phyloP scores from a whole-genome alignment of 1,139 yeast genomes.

The Hyphopichia pseudoburtonii region DNA sequence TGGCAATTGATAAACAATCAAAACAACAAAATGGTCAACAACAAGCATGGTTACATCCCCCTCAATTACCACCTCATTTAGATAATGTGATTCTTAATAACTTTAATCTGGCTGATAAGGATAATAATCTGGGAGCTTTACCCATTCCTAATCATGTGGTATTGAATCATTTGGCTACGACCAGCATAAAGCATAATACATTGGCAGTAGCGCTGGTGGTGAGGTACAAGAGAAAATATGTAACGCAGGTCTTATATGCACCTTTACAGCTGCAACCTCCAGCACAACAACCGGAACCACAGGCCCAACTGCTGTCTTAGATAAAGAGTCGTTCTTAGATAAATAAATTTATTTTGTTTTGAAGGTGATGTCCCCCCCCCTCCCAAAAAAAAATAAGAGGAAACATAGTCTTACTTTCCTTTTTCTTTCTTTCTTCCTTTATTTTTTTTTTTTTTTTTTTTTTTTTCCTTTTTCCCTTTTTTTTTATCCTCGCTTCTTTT shows the following conservation, averaged over 20 bases:
- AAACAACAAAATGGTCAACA: slow-evolving; percentile 60
- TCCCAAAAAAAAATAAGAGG: too few species aligned
- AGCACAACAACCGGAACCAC: too few species aligned
- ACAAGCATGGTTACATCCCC: slow-evolving; percentile 67
- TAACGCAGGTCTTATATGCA: slow-evolving; percentile 50
- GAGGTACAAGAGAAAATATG: slow-evolving; percentile 48
- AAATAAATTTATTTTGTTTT: too few species aligned
- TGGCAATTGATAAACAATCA: slow-evolving; percentile 70
- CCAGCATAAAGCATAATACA: slow-evolving; percentile 49
- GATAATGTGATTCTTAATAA: slow-evolving; percentile 49
- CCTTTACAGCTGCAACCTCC: slow-evolving; percentile 33
- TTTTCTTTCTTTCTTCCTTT: too few species aligned
- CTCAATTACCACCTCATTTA: slow-evolving; percentile 52
- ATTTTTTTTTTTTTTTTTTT: too few species aligned
- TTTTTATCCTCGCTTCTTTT: too few species aligned
- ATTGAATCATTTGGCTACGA: slow-evolving; percentile 49
- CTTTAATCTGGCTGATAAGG: slow-evolving; percentile 46
- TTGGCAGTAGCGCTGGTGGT: slow-evolving; percentile 51
- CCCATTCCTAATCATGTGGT: slow-evolving; percentile 52
- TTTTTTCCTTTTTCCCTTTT: too few species aligned
- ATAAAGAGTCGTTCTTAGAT: too few species aligned
- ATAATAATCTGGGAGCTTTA: slow-evolving; percentile 49
- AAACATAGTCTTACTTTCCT: too few species aligned
- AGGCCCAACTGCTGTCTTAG: too few species aligned
- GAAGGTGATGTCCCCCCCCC: too few species aligned